Evolutionary conservation across 345 rosid species (phyloP).

Genomic region (Eucalyptus guilfoylei): DNA sequence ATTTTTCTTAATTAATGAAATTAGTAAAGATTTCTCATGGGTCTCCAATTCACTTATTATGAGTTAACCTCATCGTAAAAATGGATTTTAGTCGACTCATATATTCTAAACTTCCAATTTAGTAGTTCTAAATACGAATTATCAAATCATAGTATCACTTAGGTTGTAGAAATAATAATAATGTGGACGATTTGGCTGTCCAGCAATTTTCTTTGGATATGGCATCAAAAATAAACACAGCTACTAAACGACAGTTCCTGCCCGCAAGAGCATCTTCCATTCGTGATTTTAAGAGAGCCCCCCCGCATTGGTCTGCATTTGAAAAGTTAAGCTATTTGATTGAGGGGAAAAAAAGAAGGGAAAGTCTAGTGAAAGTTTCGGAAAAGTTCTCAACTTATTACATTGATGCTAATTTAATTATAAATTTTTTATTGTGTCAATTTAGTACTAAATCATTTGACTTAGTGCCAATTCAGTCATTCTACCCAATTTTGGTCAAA

Average conservation of each 20-base stretch:
- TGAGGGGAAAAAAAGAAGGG: neutral
- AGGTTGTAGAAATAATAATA: neutral
- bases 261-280: too few species aligned
- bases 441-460: too few species aligned
- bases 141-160: neutral
- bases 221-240: too few species aligned
- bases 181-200: neutral
- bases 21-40: neutral
- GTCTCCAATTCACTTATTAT: neutral
- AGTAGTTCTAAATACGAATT: neutral
- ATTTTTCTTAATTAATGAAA: neutral
- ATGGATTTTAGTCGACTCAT: neutral
- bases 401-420: too few species aligned
- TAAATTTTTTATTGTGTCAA: too few species aligned
- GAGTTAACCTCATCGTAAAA: neutral
- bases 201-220: too few species aligned
- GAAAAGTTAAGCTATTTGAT: neutral
- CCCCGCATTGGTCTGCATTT: neutral
- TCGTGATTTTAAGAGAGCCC: neutral
- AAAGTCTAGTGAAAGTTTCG: too few species aligned
- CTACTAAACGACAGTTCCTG: too few species aligned
- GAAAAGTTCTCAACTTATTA: too few species aligned
- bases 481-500: too few species aligned
- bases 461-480: too few species aligned
- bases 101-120: neutral